Evolutionary conservation across 768 basidiomycete species (phyloP).

Genomic region (Pulveroboletus ravenelii): DNA sequence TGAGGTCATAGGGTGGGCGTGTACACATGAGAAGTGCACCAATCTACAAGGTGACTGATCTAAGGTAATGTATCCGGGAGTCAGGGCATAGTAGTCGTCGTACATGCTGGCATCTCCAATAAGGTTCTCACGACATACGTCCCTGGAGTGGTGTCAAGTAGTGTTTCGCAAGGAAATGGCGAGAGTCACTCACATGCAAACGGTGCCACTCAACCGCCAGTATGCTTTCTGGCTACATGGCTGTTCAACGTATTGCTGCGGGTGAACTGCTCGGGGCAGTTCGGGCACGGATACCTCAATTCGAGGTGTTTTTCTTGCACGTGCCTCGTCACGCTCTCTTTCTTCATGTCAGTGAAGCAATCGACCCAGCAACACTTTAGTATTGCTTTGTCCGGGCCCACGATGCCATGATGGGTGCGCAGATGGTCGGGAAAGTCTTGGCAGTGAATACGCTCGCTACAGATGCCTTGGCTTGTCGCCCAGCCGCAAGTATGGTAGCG

Average conservation of each 20-base stretch:
- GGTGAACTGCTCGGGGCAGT: conserved; percentile 23
- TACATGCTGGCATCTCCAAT: background rate
- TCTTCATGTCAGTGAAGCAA: conserved; percentile 21
- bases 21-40: too few species aligned
- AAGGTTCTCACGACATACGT: background rate
- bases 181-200: background rate
- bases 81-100: background rate
- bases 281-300: conserved; percentile 9
- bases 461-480: background rate
- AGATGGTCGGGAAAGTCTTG: conserved; percentile 19
- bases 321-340: conserved; percentile 27
- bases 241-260: conserved; percentile 19
- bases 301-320: conserved; percentile 25
- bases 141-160: background rate
- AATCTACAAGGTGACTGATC: background rate
- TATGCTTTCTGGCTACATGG: conserved; percentile 13
- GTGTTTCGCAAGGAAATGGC: background rate
- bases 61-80: too few species aligned
- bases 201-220: background rate
- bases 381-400: conserved; percentile 6
- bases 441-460: conserved; percentile 2
- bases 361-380: conserved; percentile 18
- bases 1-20: conserved; percentile 1
- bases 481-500: conserved; percentile 17
- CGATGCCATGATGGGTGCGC: conserved; percentile 18